Evolutionary conservation across 148 eudicot genomes (phyloP).

Genomic region (Chenopodium formosanum): DNA sequence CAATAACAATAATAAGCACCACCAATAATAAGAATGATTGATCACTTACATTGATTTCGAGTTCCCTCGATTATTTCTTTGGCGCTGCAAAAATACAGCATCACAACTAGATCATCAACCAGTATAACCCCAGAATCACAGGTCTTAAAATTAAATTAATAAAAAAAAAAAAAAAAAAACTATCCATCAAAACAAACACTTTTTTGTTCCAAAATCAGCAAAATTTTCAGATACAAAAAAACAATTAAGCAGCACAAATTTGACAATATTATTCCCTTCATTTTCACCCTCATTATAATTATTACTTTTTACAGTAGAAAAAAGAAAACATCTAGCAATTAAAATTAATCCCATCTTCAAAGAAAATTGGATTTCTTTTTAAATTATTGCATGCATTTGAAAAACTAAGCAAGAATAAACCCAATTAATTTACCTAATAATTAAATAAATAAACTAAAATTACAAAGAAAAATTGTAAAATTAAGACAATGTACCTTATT

Average conservation of each 20-base stretch:
- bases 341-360: not conserved
- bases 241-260: too few relatives aligned
- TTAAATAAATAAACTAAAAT: not conserved
- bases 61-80: constrained; percentile 21
- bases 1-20: not conserved
- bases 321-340: too few relatives aligned
- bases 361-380: not conserved
- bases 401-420: not conserved
- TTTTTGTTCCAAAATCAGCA: not conserved
- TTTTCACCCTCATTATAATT: too few relatives aligned
- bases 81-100: constrained; percentile 24
- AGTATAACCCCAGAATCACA: not conserved
- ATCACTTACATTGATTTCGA: constrained; percentile 25
- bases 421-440: too few relatives aligned
- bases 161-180: not conserved
- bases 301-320: too few relatives aligned
- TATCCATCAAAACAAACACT: not conserved
- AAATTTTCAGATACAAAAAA: too few relatives aligned
- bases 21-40: not conserved
- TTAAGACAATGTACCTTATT: constrained; percentile 32
- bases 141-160: not conserved
- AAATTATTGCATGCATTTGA: constrained; percentile 2
- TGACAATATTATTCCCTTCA: too few relatives aligned
- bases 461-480: not conserved
- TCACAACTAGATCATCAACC: not conserved